phyloP scores from a whole-genome alignment of 2,329 filamentous ascomycete genomes.

The Paecilomyces formosus region DNA sequence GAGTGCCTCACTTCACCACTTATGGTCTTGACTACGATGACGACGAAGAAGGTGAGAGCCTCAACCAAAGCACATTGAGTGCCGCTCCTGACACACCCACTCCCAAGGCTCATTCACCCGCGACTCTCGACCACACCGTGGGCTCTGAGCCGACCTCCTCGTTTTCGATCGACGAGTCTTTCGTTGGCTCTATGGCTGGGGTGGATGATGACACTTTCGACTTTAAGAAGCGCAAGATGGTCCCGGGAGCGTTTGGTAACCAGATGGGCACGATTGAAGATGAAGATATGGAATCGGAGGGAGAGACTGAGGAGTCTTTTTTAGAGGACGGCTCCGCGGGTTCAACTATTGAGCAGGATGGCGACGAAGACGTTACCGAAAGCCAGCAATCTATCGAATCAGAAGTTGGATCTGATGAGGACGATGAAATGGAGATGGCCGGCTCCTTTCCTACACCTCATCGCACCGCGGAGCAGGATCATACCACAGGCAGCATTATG shows the following conservation, averaged over 20 bases:
- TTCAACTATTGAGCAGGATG: slow-evolving; percentile 59
- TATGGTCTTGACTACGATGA: slow-evolving; percentile 80
- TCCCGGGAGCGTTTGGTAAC: slow-evolving; percentile 77
- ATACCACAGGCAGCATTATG: slow-evolving; percentile 37
- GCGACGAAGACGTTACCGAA: slow-evolving; percentile 48
- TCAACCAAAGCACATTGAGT: slow-evolving; percentile 45
- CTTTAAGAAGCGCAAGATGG: slow-evolving; percentile 45
- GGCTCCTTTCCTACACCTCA: slow-evolving; percentile 67
- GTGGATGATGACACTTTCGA: slow-evolving; percentile 52
- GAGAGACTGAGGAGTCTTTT: slow-evolving; percentile 64
- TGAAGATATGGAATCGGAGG: slow-evolving; percentile 26
- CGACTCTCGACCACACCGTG: slow-evolving; percentile 21
- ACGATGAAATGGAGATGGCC: slow-evolving; percentile 75
- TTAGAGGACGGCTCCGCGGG: slow-evolving; percentile 86
- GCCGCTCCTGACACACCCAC: slow-evolving; percentile 43
- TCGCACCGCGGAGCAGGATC: slow-evolving; percentile 69
- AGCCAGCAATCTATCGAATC: slow-evolving; percentile 55
- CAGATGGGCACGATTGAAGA: slow-evolving; percentile 46
- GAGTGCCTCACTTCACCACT: slow-evolving; percentile 92
- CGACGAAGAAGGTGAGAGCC: slow-evolving; percentile 49
- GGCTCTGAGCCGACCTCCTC: slow-evolving; percentile 30
- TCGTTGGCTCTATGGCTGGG: slow-evolving; percentile 30
- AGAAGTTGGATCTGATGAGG: slow-evolving; percentile 55
- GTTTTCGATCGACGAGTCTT: slow-evolving; percentile 35
- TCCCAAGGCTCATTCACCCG: slow-evolving; percentile 29